phyloP scores from a whole-genome alignment of 2,329 filamentous ascomycete species.

The Cyphellophora attinorum region DNA sequence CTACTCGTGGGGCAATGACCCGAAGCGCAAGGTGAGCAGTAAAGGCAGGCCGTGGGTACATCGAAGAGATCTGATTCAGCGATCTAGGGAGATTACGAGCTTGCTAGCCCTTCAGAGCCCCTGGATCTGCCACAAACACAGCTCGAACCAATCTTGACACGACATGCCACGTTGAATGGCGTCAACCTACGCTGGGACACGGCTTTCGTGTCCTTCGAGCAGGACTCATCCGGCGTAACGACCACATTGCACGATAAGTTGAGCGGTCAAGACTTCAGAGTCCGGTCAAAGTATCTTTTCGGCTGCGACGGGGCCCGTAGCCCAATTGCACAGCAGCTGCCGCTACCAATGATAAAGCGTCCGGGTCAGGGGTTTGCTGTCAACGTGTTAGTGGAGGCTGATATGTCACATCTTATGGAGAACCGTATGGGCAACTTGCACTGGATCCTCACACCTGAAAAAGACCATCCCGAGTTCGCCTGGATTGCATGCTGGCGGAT shows the following conservation, averaged over 20 bases:
- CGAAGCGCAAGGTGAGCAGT: slow-evolving; percentile 25
- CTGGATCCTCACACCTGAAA: slow-evolving; percentile 48
- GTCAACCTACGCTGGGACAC: slow-evolving; percentile 31
- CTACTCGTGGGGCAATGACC: slow-evolving; percentile 32
- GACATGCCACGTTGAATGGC: slow-evolving; percentile 25
- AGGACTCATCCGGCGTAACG: slow-evolving; percentile 20
- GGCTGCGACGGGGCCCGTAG: slow-evolving; percentile 46
- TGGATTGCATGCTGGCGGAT: slow-evolving; percentile 44
- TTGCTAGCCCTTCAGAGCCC: slow-evolving; percentile 30
- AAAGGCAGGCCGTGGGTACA: not conserved
- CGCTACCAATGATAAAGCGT: slow-evolving; percentile 35
- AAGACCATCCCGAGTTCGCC: slow-evolving; percentile 40
- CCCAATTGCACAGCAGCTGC: slow-evolving; percentile 34
- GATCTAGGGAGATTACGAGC: slow-evolving; percentile 28
- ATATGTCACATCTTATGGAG: slow-evolving; percentile 40
- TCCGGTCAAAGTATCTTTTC: slow-evolving; percentile 48
- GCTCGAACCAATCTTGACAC: slow-evolving; percentile 31
- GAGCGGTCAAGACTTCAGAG: slow-evolving; percentile 28
- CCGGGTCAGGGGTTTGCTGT: slow-evolving; percentile 39
- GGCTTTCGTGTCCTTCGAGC: slow-evolving; percentile 21
- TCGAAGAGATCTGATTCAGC: not conserved
- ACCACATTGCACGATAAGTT: slow-evolving; percentile 27
- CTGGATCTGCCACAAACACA: slow-evolving; percentile 33
- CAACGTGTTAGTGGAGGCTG: slow-evolving; percentile 41
- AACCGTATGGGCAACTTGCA: slow-evolving; percentile 49